Base-by-base conservation (phyloP, 2,329 filamentous ascomycete genomes). In the Colletotrichum chlorophyti region DNA sequence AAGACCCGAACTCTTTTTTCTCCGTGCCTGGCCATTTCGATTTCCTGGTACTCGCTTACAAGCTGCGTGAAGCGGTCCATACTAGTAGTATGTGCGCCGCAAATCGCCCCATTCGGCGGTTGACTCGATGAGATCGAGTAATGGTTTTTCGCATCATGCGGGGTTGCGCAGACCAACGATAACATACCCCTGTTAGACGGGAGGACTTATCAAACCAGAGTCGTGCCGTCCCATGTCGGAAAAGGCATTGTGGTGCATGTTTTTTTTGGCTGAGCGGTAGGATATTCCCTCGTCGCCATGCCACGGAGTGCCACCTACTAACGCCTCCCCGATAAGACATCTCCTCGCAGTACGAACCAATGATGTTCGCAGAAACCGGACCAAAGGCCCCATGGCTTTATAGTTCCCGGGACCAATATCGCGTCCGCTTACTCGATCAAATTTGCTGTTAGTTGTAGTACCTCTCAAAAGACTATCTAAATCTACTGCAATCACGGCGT, bases 91-190 rank as follows among this genome's bases (percentile, higher is more conserved):
- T 9, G 34, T 54, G 45, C 51, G 45, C 46, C 43, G 34, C 27
- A 14, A 43, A n/a, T 29, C 35, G 29, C 38, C n/a, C 35, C 17
- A 32, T 46, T 57, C 43, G 29, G 53, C 32, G 23, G 53, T 65
- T 65, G 62, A 66, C 63, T 65, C 63, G 60, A 66, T 66, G 51
- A 51, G 46, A 65, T 66, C 60, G 63, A 66, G 63, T 66, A 66
- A 65, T 61, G 65, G 64, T 78, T 37, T 51, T 61, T 53, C 24
- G 21, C 31, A 41, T 54, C 49, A 54, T 55, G 60, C 57, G 63
- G 62, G 59, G 46, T 52, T 52, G 38, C 46, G 27, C 34, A 19
- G 35, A 19, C 38, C 40, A 31, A 60, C 41, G 58, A 60, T 60
- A 58, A 60, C 53, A 45, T 58, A 46, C 53, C 58, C 53, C 53